Evolutionary conservation across 2,329 filamentous ascomycete genomes (phyloP).

Genomic region (Rugonectria rugulosa): DNA sequence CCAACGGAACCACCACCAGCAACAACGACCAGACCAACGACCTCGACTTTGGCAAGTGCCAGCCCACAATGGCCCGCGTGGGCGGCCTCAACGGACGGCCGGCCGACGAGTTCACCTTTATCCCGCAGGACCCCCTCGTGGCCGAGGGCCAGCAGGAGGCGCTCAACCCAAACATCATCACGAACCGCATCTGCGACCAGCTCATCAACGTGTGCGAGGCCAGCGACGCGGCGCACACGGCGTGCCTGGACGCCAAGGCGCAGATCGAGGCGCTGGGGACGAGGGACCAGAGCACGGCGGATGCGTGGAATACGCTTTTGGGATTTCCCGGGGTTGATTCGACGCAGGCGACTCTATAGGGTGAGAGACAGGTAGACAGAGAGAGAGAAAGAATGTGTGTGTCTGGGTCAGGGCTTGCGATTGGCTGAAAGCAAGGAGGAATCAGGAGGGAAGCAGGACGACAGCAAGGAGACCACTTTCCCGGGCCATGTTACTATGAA

Average conservation of each 20-base stretch:
- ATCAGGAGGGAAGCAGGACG: too few species aligned
- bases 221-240: conserved; percentile 63
- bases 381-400: not conserved
- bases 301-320: conserved; percentile 54
- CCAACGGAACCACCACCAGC: conserved; percentile 14
- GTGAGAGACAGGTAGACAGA: not conserved
- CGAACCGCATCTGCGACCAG: conserved; percentile 75
- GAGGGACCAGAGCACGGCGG: conserved; percentile 55
- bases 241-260: conserved; percentile 61
- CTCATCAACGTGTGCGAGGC: conserved; percentile 71
- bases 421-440: too few species aligned
- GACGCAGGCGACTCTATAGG: conserved; percentile 29
- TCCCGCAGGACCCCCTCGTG: conserved; percentile 68
- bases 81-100: conserved; percentile 64
- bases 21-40: conserved; percentile 42
- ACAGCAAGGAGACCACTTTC: too few species aligned
- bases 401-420: too few species aligned
- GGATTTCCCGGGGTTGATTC: conserved; percentile 44
- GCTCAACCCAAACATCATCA: conserved; percentile 77
- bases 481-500: not conserved
- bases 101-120: conserved; percentile 71
- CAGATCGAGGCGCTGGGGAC: conserved; percentile 59
- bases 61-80: conserved; percentile 66
- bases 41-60: conserved; percentile 62
- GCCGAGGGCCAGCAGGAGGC: conserved; percentile 69